Conservation (phyloP, 2,329 filamentous ascomycete genomes). For the Aspergillus clavatus region DNA sequence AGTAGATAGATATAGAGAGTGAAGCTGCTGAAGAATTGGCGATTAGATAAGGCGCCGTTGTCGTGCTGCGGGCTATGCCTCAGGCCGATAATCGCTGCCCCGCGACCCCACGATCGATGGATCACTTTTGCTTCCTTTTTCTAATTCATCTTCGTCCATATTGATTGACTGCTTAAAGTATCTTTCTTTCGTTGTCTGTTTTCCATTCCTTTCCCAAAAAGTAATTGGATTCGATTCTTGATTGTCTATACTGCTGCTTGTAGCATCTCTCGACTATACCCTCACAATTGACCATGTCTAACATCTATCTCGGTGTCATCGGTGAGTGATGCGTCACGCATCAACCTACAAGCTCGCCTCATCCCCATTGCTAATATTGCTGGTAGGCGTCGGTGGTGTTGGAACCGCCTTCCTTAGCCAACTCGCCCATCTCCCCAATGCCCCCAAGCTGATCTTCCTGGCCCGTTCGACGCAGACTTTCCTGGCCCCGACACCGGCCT, state of each 20-base stretch:
- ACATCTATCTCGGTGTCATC: constrained; percentile 41
- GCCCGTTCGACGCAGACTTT: constrained; percentile 80
- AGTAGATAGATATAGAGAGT: not conserved
- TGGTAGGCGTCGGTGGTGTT: constrained; percentile 91
- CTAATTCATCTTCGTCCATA: not conserved
- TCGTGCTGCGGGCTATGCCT: not conserved
- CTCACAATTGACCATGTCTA: constrained; percentile 29
- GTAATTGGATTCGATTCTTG: not conserved
- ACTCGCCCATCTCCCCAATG: constrained; percentile 64
- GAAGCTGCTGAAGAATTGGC: not conserved
- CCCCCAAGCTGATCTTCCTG: constrained; percentile 75
- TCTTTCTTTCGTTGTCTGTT: not conserved
- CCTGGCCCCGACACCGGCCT: constrained; percentile 64
- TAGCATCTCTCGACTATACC: not conserved
- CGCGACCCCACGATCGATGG: not conserved
- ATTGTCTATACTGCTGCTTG: not conserved
- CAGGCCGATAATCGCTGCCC: not conserved
- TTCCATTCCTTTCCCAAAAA: not conserved
- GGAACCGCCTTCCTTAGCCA: constrained; percentile 87
- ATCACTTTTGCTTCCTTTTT: not conserved
- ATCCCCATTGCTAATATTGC: constrained; percentile 3
- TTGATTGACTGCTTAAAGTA: too few relatives aligned
- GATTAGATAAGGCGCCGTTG: not conserved
- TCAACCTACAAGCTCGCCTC: not conserved
- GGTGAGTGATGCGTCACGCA: constrained; percentile 25